phyloP scores from a whole-genome alignment of 495 filamentous ascomycete species.

The Xylaria curta region DNA sequence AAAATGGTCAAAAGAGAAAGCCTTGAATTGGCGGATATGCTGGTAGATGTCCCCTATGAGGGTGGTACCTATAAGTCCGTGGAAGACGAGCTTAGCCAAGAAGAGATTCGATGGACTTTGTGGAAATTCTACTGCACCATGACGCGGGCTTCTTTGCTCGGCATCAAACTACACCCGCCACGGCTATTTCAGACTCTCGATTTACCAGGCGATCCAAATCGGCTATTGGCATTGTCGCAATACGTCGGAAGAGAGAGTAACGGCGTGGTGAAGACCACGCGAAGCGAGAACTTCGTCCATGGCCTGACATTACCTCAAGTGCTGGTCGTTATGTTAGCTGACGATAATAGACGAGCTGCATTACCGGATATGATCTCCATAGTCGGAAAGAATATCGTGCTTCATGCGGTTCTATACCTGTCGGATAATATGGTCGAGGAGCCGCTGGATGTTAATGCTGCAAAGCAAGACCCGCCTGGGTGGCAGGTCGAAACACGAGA shows the following conservation, averaged over 20 bases:
- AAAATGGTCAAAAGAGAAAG: neutral
- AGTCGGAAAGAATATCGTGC: constrained; percentile 3
- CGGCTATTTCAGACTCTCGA: constrained; percentile 11
- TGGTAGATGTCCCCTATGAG: neutral
- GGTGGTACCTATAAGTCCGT: neutral
- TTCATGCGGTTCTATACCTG: constrained; percentile 10
- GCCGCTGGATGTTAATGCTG: neutral
- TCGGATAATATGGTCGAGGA: constrained; percentile 10
- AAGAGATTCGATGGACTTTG: constrained; percentile 17
- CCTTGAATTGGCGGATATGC: neutral
- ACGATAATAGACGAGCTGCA: constrained; percentile 8
- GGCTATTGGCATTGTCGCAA: neutral
- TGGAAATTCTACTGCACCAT: constrained; percentile 18
- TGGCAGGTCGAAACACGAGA: constrained; percentile 12
- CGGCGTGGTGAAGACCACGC: neutral
- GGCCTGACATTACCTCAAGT: constrained; percentile 1
- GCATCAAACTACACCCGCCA: neutral
- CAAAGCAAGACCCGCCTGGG: neutral
- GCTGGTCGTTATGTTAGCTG: constrained; percentile 3
- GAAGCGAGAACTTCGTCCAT: neutral
- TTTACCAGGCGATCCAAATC: constrained; percentile 10
- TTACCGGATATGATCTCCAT: constrained; percentile 10
- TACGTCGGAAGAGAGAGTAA: neutral
- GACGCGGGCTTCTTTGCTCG: constrained; percentile 11
- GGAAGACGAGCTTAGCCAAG: neutral